Base-by-base conservation (phyloP, 2,329 filamentous ascomycete genomes). In the Aspergillus piperis region DNA sequence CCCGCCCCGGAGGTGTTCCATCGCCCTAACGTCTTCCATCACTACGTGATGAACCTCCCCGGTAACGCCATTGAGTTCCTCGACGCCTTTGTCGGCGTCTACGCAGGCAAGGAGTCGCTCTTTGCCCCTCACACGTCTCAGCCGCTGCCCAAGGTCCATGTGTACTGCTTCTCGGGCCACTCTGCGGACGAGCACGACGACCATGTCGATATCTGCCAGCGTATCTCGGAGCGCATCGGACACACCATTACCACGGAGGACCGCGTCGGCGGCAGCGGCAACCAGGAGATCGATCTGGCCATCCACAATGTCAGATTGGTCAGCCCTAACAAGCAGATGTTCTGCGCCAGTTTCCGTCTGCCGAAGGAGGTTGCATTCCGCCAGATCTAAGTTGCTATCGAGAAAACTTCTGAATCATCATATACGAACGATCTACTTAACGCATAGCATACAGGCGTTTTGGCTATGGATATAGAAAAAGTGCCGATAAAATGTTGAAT, bases 11-110 rank as follows among this genome's bases (percentile, higher is more conserved):
- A 73, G 54, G 62, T 65, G 51, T 76, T 72, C 59, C 67, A 66
- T 25, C 73, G 73, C 49, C 94, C 94, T 2, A 83, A 83, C 2
- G 88, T 88, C 39, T 91, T 98, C 73, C 84, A 88, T n/a, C 95
- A 98, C 80, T 99, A 93, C 75, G 90, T 98, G 66, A 97, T 99
- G 91, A 99, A 99, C 77, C 88, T 99, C 15, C 95, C 95, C 0
- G 95, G 93, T 1, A 90, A 88, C 1, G 94, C 95, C 1, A 88
- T 95, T 62, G 88, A 90, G 60, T 99, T 99, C 73, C 83, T 97
- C 70, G 81, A 86, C 30, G 80, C 82, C 11, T 96, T 92, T 81
- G 85, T 87, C 19, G 94, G 95, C 4, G 77, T 96, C 15, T 98
- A 97, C 73, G 79, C 84, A n/a, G 87, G 87, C 3, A 82, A 86